Evolutionary conservation across 495 filamentous ascomycete genomes (phyloP), one percentile per base, ranked within the genome.

Genomic region (Trichoderma virens): DNA sequence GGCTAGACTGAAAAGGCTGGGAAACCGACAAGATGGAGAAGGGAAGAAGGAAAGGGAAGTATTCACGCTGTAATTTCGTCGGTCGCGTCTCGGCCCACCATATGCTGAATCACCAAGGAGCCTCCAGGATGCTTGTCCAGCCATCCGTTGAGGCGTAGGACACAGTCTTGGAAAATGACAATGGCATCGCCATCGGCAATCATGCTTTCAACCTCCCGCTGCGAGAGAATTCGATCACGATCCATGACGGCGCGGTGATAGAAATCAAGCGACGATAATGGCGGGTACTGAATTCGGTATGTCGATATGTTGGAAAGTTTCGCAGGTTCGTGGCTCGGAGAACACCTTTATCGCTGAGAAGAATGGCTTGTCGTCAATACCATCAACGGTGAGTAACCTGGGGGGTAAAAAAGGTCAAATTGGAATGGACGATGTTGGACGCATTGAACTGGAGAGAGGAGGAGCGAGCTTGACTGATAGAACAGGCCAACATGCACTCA

Each of bases 31-130:
- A 56, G 30, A 27, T 14, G 23, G 5, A 30, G 25, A 56, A 56
- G 4, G 11, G 16, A 56, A 28, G 23, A 56, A 3, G 30, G 7
- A 20, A 13, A 56, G 25, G 51, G 51, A 11, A 56, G 18, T 56
- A 56, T 47, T 64, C 69, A 74, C 79, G 75, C 74, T 54, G 75
- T 78, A 61, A 82, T 80, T 71, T 82, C 80, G 67, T 81, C 78
- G 30, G 79, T 81, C 60, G 78, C 78, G 72, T 82, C 79, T 69
- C 72, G 75, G 35, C 79, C 79, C 2, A 82, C 73, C 78, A 81
- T 81, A 67, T 82, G 80, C 67, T 76, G 64, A 51, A 82, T 77
- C 1, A 76, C 75, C 32, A 80, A 62, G 2, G 70, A 65, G 25
- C 80, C 80, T 16, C 80, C 80, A 0, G 80, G 80, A 67, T 82